phyloP scores from a whole-genome alignment of 83 land plant genomes.

The Diphasiastrum complanatum region DNA sequence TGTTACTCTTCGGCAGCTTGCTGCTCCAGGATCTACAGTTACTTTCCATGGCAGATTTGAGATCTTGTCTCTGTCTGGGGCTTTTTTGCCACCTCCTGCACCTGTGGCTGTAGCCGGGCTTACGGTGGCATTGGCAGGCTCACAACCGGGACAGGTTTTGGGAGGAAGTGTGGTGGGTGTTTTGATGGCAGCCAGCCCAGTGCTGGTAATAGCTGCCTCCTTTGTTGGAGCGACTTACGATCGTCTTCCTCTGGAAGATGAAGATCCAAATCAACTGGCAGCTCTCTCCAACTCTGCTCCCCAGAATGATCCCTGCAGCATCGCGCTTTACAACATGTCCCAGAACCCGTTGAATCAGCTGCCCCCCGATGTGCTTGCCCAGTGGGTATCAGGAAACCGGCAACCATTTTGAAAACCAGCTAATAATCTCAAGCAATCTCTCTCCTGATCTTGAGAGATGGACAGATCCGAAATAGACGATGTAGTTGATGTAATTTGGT shows the following conservation, averaged over 20 bases:
- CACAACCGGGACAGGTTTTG: conserved; percentile 11
- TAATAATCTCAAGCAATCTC: no score
- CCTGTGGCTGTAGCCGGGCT: conserved; percentile 14
- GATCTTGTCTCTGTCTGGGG: conserved; percentile 12
- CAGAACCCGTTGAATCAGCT: conserved; percentile 9
- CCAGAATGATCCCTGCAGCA: conserved; percentile 12
- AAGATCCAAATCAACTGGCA: conserved; percentile 7
- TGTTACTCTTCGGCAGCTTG: conserved; percentile 15
- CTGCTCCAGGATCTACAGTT: no score
- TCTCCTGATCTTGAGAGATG: no score
- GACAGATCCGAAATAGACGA: no score
- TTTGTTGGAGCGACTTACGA: conserved; percentile 19
- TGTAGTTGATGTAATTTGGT: no score
- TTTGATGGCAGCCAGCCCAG: conserved; percentile 16
- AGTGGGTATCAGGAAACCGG: conserved; percentile 10
- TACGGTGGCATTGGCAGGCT: conserved; percentile 9
- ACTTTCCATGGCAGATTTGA: conserved; percentile 13
- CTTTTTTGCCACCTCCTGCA: conserved; percentile 13
- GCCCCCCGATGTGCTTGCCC: conserved; percentile 14
- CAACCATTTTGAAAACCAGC: conserved; percentile 11
- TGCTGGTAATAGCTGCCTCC: conserved; percentile 14
- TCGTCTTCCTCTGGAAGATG: no score
- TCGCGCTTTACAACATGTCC: neutral
- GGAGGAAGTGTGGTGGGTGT: conserved; percentile 16
- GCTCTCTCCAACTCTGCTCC: neutral